Conservation (phyloP, 305 asterid species). For the Coffea humblotiana region DNA sequence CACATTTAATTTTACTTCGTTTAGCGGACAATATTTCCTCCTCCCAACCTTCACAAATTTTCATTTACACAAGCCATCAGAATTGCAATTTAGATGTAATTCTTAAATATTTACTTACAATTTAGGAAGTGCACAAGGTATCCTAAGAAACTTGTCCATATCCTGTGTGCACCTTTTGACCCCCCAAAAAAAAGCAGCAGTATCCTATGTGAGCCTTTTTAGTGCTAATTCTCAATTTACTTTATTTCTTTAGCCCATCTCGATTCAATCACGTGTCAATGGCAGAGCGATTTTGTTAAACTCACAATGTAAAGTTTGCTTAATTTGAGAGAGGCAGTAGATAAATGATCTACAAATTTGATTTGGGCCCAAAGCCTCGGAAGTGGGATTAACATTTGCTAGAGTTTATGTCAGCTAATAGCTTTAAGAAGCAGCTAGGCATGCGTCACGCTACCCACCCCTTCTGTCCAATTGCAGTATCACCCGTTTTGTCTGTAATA, state of each 20-base stretch:
- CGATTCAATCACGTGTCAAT: neutral
- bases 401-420: too few species aligned
- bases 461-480: too few species aligned
- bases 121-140: neutral
- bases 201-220: neutral
- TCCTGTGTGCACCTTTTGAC: too few species aligned
- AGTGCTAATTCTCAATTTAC: neutral
- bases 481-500: too few species aligned
- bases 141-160: neutral
- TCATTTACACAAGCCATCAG: too few species aligned
- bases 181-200: too few species aligned
- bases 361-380: neutral
- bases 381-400: neutral
- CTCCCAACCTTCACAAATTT: neutral
- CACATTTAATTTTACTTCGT: neutral
- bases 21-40: neutral
- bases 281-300: neutral
- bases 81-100: neutral
- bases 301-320: too few species aligned
- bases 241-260: neutral
- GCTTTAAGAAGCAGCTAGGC: neutral
- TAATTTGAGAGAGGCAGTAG: neutral
- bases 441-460: too few species aligned
- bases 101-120: neutral
- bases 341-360: neutral